Evolutionary conservation across 352 stramenopile genomes (phyloP).

Genomic region (Pythium aphanidermatum): DNA sequence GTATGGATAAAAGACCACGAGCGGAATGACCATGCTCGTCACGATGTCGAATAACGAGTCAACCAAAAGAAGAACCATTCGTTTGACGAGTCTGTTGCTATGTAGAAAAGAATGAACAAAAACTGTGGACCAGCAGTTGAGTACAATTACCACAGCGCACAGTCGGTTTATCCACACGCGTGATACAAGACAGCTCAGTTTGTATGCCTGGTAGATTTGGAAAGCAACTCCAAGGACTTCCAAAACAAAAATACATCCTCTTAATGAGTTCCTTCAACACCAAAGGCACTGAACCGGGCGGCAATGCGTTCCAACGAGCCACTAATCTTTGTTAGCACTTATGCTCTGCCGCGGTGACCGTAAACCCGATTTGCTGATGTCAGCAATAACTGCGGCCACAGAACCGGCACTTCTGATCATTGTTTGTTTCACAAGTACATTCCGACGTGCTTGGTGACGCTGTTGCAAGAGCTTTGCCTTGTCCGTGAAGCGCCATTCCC

Average conservation of each 20-base stretch:
- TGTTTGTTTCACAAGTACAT: too few species aligned
- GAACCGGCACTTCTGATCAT: too few species aligned
- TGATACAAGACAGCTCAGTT: conserved; percentile 6
- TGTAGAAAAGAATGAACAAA: conserved; percentile 5
- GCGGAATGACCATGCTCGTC: conserved; percentile 9
- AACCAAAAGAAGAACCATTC: conserved; percentile 1
- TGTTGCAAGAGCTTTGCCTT: too few species aligned
- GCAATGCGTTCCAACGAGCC: too few species aligned
- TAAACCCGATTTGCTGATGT: too few species aligned
- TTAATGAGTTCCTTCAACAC: conserved; percentile 4
- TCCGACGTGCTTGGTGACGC: too few species aligned
- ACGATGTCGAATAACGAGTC: conserved; percentile 15
- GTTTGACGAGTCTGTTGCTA: neutral
- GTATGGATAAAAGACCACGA: conserved; percentile 18
- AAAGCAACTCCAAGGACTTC: conserved; percentile 7
- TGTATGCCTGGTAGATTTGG: conserved; percentile 12
- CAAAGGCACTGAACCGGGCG: too few species aligned
- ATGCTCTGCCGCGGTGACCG: too few species aligned
- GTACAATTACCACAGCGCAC: conserved; percentile 1
- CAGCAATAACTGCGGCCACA: too few species aligned
- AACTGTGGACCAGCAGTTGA: conserved; percentile 15
- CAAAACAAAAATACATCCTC: conserved; percentile 1
- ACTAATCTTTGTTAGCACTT: too few species aligned
- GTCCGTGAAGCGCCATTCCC: conserved; percentile 1
- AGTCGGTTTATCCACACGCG: conserved; percentile 14